phyloP scores from a whole-genome alignment of 345 rosid species.

The Rhizophora apiculata region DNA sequence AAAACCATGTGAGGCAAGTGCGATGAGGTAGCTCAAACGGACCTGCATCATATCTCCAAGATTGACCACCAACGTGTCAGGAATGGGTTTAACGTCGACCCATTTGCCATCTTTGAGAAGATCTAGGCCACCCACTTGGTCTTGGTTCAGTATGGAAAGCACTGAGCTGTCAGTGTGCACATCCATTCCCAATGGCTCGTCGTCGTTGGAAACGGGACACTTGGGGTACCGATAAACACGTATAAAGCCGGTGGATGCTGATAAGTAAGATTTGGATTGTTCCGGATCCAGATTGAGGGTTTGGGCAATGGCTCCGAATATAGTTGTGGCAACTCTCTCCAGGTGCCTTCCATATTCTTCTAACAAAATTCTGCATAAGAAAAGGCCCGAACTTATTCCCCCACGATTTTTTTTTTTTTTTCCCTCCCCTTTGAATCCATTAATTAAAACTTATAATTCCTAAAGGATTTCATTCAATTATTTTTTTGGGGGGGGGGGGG shows the following conservation, averaged over 20 bases:
- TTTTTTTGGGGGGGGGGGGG: too few relatives aligned
- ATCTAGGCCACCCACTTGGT: conserved; percentile 66
- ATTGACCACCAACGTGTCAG: conserved; percentile 51
- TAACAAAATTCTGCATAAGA: conserved; percentile 36
- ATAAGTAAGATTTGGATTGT: conserved; percentile 28
- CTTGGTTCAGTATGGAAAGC: conserved; percentile 57
- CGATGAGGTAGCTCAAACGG: neutral
- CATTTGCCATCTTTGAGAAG: conserved; percentile 54
- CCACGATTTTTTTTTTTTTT: too few relatives aligned
- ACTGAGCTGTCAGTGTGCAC: conserved; percentile 83
- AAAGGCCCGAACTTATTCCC: neutral
- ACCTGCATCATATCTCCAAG: conserved; percentile 96
- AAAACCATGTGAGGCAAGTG: too few relatives aligned
- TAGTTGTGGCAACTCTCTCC: conserved; percentile 37
- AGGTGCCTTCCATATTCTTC: conserved; percentile 71
- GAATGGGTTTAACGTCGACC: conserved; percentile 47
- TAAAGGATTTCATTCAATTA: too few relatives aligned
- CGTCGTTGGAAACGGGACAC: conserved; percentile 2
- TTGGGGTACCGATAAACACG: conserved; percentile 65
- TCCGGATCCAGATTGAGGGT: conserved; percentile 42
- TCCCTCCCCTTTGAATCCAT: too few relatives aligned
- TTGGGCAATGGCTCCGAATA: conserved; percentile 47
- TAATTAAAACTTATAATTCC: too few relatives aligned
- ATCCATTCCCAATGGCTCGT: conserved; percentile 48
- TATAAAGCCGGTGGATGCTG: conserved; percentile 50